phyloP scores from a whole-genome alignment of 225 moss, liverwort and hornwort genomes.

The Ulota crispa region DNA sequence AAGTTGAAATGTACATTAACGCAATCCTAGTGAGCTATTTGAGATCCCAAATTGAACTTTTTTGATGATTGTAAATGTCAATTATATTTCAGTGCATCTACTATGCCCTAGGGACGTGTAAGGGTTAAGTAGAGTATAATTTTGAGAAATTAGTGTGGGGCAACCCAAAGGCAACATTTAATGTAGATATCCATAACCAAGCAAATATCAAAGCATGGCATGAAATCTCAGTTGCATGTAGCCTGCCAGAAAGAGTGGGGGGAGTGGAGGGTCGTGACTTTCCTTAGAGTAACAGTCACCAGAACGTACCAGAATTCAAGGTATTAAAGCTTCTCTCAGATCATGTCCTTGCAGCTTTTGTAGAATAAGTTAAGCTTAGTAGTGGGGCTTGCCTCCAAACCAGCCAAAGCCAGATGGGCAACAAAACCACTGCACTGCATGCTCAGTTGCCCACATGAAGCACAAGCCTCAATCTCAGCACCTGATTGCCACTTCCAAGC shows the following conservation, averaged over 20 bases:
- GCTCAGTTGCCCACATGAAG: background rate
- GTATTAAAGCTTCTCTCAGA: constrained; percentile 8
- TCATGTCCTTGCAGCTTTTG: background rate
- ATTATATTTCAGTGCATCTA: too few relatives aligned
- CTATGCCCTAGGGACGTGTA: too few relatives aligned
- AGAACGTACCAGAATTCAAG: background rate
- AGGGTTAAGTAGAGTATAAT: too few relatives aligned
- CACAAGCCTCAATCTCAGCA: background rate
- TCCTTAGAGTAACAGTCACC: constrained; percentile 23
- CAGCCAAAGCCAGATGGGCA: background rate
- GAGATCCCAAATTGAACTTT: too few relatives aligned
- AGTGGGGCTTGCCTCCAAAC: too few relatives aligned
- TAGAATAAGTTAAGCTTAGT: too few relatives aligned
- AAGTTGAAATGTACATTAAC: too few relatives aligned
- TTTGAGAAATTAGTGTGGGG: too few relatives aligned
- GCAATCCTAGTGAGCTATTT: too few relatives aligned
- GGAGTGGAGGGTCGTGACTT: too few relatives aligned
- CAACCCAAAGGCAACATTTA: too few relatives aligned
- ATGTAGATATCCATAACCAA: background rate
- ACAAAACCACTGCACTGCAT: background rate
- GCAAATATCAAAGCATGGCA: background rate
- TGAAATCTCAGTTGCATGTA: constrained; percentile 6
- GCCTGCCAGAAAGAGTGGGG: constrained; percentile 15
- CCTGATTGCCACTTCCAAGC: background rate
- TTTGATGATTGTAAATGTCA: too few relatives aligned